Evolutionary conservation across 805 yeast genomes (phyloP), one percentile per base, ranked within the genome.

Genomic region (Lipomyces sp.): DNA sequence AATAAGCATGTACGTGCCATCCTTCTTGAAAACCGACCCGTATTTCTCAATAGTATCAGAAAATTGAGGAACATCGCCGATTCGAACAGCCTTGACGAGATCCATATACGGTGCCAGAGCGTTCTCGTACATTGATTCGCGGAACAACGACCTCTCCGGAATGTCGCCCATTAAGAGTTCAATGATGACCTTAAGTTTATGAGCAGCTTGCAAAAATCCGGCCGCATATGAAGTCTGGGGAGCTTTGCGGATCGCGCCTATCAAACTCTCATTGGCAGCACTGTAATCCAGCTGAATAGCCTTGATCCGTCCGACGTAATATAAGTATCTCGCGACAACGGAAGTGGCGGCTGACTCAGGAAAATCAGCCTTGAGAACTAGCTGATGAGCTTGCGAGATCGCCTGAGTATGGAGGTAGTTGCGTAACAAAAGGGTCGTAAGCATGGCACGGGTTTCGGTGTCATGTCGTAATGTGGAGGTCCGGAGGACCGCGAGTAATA

Each of bases 121-220:
- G 60, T 82, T 81, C 70, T 85, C 86, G 74, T 87, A 80, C 57
- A 81, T 79, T 15, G 85, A 80, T 74, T 90, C 89, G 72, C 86
- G 85, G 82, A 95, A 95, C 48, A 86, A 85, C 59, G 92, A 83
- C 71, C 96, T 82, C 74, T 92, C 97, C 18, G 99, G 99, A 71
- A 95, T 89, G 73, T 95, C 99, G 65, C 99, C 99, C 86, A 94
- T 93, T 73, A 95, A 85, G 75, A 95, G 82, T 80, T 95, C 97
- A 73, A 95, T 90, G 66, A 93, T 84, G 69, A 94, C 90, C 75
- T 87, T 89, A 72, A 95, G 84, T 80, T 95, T 95, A 71, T 93
- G 87, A 2, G 97, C 95, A 61, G 90, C 86, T 79, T 93, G 97
- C 70, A 92, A 78, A 77, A 95, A 95, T 1, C 99, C 99, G 55